Conservation (phyloP, 192 early-diverging fungal species). For the Coemansia sp. region DNA sequence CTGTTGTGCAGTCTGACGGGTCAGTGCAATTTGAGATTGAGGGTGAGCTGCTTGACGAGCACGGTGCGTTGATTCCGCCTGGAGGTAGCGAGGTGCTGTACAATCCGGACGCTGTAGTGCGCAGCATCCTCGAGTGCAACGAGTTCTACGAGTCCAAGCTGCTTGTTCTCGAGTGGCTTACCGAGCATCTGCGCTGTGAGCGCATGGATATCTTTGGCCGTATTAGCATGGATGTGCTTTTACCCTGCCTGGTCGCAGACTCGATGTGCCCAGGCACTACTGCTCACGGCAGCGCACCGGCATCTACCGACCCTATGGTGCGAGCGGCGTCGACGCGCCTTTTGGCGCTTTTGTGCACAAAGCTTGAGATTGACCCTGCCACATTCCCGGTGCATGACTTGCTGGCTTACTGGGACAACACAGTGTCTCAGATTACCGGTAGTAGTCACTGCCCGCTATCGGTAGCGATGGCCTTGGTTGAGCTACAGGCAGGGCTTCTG, state of each 20-base stretch:
- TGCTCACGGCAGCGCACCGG: not conserved
- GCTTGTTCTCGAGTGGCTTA: slow-evolving; percentile 39
- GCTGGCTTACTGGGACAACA: slow-evolving; percentile 33
- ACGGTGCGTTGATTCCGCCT: slow-evolving; percentile 10
- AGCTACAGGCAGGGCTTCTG: slow-evolving; percentile 36
- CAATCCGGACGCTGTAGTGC: slow-evolving; percentile 26
- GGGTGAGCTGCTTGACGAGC: slow-evolving; percentile 19
- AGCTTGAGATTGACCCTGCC: slow-evolving; percentile 26
- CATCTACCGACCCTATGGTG: slow-evolving; percentile 29
- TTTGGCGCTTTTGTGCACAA: slow-evolving; percentile 36
- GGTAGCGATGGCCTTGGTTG: slow-evolving; percentile 32
- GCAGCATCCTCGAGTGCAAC: slow-evolving; percentile 21
- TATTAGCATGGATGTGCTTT: slow-evolving; percentile 24
- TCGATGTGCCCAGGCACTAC: not conserved
- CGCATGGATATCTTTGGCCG: slow-evolving; percentile 34
- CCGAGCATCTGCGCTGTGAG: slow-evolving; percentile 22
- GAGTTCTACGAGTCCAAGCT: slow-evolving; percentile 47
- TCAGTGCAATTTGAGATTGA: slow-evolving; percentile 29
- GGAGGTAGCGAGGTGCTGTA: slow-evolving; percentile 23
- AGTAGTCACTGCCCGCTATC: slow-evolving; percentile 29
- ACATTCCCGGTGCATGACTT: slow-evolving; percentile 25
- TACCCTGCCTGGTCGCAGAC: slow-evolving; percentile 18
- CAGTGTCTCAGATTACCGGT: slow-evolving; percentile 14
- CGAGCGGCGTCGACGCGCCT: slow-evolving; percentile 23
- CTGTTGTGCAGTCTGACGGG: slow-evolving; percentile 28